Evolutionary conservation across 768 basidiomycete species (phyloP).

Genomic region (Serendipita sp.): DNA sequence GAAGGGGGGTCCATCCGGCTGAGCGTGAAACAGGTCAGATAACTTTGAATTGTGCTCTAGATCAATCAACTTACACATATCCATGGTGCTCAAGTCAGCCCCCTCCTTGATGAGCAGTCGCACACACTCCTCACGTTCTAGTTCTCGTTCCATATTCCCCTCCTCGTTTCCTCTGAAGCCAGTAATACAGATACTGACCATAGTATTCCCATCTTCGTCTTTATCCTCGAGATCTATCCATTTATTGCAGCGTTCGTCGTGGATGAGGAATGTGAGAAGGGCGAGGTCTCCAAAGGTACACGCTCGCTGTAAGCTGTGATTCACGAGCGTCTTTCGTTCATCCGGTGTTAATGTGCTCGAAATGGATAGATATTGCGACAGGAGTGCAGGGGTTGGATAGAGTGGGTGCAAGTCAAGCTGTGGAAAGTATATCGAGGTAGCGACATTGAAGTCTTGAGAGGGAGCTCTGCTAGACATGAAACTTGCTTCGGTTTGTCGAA

Average conservation of each 20-base stretch:
- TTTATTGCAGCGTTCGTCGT: conserved; percentile 48
- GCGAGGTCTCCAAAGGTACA: conserved; percentile 65
- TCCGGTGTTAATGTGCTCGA: conserved; percentile 49
- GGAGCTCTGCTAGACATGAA: too few species aligned
- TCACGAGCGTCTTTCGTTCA: conserved; percentile 54
- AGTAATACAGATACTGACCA: background rate
- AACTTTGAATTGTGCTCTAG: background rate
- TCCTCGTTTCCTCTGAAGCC: background rate
- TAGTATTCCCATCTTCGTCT: conserved; percentile 75
- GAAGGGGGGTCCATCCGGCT: conserved; percentile 94
- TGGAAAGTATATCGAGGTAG: conserved; percentile 19
- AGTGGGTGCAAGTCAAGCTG: conserved; percentile 72
- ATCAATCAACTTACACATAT: conserved; percentile 28
- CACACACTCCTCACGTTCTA: conserved; percentile 85
- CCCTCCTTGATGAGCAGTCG: conserved; percentile 66
- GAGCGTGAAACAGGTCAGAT: conserved; percentile 3
- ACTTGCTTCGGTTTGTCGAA: too few species aligned
- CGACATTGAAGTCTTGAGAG: background rate
- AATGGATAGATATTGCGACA: conserved; percentile 47
- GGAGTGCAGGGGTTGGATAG: conserved; percentile 49
- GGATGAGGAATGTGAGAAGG: conserved; percentile 55
- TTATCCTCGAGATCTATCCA: conserved; percentile 50
- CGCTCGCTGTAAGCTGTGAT: conserved; percentile 59
- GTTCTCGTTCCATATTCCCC: conserved; percentile 40
- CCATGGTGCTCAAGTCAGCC: conserved; percentile 42